These are phyloP conservation scores for Endotrypanum monterogeii DNA, from an alignment of 208 protist genomes.

Conservation along the genomic window DNA sequence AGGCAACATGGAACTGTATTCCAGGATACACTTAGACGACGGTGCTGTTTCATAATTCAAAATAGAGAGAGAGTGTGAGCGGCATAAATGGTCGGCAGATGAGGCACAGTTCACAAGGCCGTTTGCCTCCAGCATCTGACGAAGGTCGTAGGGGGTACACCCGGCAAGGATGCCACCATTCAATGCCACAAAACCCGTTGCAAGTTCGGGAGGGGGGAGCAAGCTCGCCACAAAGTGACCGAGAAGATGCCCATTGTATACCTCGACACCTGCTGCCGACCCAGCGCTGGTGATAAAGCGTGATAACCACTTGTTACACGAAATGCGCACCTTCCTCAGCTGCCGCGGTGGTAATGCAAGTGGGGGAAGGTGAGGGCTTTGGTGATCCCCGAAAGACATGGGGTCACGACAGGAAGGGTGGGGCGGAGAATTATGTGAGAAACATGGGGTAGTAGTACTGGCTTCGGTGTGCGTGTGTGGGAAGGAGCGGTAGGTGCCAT, in stretches of 20 bases:
- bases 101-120: constrained; percentile 13
- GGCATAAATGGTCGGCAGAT: neutral
- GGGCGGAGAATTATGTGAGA: neutral
- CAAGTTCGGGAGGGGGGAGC: neutral
- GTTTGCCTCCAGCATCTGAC: constrained; percentile 25
- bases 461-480: neutral
- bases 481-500: no score
- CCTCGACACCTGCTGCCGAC: neutral
- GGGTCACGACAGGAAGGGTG: neutral
- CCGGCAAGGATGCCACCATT: constrained; percentile 63
- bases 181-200: constrained; percentile 54
- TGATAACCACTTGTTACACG: constrained; percentile 23
- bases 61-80: neutral
- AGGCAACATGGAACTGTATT: constrained; percentile 35
- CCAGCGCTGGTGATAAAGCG: constrained; percentile 19
- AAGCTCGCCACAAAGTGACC: neutral
- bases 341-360: constrained; percentile 21
- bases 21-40: neutral
- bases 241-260: neutral
- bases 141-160: constrained; percentile 44
- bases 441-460: no score
- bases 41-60: neutral
- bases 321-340: constrained; percentile 19
- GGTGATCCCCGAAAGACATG: neutral
- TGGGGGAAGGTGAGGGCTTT: neutral